phyloP scores from a whole-genome alignment of 257 asterid species.

The Scutellaria barbata region DNA sequence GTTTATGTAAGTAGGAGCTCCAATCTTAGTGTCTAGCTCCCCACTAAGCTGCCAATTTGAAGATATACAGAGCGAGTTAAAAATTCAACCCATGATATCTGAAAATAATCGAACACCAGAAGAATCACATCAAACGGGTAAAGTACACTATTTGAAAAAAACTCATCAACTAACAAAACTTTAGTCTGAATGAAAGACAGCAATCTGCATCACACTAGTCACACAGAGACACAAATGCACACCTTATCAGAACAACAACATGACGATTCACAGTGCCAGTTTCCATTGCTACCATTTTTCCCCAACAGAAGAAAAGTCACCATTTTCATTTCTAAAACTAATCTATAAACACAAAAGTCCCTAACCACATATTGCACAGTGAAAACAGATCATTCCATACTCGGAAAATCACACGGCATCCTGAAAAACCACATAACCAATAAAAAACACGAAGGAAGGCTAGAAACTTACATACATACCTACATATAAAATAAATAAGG shows the following conservation, averaged over 20 bases:
- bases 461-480: background rate
- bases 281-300: background rate
- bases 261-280: background rate
- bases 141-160: background rate
- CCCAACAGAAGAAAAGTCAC: conserved; percentile 6
- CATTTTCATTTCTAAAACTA: background rate
- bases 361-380: background rate
- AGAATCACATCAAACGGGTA: conserved; percentile 21
- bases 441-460: background rate
- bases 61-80: conserved; percentile 17
- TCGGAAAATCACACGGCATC: background rate
- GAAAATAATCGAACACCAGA: background rate
- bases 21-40: conserved; percentile 83
- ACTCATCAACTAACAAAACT: background rate
- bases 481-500: background rate
- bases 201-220: background rate
- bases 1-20: conserved; percentile 62
- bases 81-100: conserved; percentile 20
- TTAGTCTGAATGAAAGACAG: background rate
- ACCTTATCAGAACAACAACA: background rate
- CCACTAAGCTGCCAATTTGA: conserved; percentile 64
- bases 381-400: background rate
- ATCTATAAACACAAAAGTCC: background rate
- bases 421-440: conserved; percentile 1
- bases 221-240: background rate